A percentile compares a stretch with the other conserved stretches of the same genome.
These are phyloP conservation scores for Tetraselmis striata DNA, from an alignment of 139 green algal genomes.

Conservation along the genomic window DNA sequence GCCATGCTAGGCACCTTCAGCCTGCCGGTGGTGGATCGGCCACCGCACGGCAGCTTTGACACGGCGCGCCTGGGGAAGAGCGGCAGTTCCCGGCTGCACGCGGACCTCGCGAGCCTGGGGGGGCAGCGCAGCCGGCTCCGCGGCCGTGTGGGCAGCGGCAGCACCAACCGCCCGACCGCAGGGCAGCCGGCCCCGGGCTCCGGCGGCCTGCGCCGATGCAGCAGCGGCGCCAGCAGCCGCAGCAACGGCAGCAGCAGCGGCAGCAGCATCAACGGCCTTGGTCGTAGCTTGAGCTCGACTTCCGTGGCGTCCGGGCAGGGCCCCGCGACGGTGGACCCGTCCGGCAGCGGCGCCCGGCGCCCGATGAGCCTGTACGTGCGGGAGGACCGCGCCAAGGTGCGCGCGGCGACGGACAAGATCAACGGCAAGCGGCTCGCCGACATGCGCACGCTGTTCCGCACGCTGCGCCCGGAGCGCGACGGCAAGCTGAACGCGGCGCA, in stretches of 20 bases:
- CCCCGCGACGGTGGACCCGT: too few relatives aligned
- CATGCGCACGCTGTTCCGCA: neutral
- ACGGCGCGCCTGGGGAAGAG: too few relatives aligned
- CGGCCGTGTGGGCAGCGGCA: neutral
- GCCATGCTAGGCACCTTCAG: neutral
- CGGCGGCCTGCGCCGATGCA: too few relatives aligned
- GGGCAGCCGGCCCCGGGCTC: neutral
- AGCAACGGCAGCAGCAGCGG: neutral
- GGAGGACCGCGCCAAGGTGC: neutral
- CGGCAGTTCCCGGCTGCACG: neutral
- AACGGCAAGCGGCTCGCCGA: neutral
- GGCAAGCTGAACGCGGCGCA: neutral
- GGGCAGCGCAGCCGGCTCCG: neutral
- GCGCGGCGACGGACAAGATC: neutral
- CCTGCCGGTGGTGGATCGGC: neutral
- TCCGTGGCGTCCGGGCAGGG: too few relatives aligned
- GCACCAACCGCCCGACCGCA: neutral
- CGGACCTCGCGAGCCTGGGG: neutral
- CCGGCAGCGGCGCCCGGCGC: too few relatives aligned
- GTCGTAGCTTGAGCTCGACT: too few relatives aligned
- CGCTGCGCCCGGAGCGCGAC: neutral
- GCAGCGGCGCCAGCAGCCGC: neutral
- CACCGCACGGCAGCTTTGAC: neutral
- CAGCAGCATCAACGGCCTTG: too few relatives aligned
- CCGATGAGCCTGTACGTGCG: too few relatives aligned